Evolutionary conservation across 495 filamentous ascomycete genomes (phyloP), one percentile per base, ranked within the genome.

Genomic region (Margaritispora aquatica): DNA sequence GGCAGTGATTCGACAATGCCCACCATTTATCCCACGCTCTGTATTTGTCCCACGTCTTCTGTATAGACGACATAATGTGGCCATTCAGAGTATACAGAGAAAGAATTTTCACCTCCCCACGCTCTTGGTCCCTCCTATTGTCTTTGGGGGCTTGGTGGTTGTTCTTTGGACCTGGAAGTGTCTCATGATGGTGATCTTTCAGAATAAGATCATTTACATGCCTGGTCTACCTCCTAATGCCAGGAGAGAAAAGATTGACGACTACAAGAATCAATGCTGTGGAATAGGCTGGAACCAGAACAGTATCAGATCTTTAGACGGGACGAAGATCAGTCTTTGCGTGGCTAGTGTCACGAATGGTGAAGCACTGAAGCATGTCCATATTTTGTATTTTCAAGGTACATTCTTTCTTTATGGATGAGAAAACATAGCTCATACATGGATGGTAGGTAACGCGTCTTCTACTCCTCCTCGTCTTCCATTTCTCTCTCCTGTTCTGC

Each of bases 161-260:
- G 73, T 77, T 4, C 76, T 92, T 11, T 92, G 87, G 85, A 77
- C 78, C 0, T 92, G 86, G 80, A 92, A 94, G 73, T 92, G 88
- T 62, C 68, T 86, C 55, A 89, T 91, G 87, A 83, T 92, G 72
- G 76, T 93, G 20, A 62, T 86, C 4, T 86, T 93, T 67, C 89
- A 92, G 70, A 89, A 92, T 66, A 89, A 89, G 60, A 89, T 94
- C 58, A 84, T 93, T 50, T 92, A 92, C 71, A 89, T 91, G 72
- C 85, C 89, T 0, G 84, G 83, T 29, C 62, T 90, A 8, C 88
- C 87, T 11, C 86, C 88, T 1, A 79, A 74, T 64, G 71, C 80
- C 0, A 73, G 81, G 8, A 60, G 74, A 27, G 82, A 87, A 68
- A 82, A 66, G 47, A 85, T 92, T 24, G 65, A 69, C 1, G 80